These are phyloP conservation scores for Nannochloris sp. DNA, from an alignment of 139 green algal species.

Conservation along the genomic window DNA sequence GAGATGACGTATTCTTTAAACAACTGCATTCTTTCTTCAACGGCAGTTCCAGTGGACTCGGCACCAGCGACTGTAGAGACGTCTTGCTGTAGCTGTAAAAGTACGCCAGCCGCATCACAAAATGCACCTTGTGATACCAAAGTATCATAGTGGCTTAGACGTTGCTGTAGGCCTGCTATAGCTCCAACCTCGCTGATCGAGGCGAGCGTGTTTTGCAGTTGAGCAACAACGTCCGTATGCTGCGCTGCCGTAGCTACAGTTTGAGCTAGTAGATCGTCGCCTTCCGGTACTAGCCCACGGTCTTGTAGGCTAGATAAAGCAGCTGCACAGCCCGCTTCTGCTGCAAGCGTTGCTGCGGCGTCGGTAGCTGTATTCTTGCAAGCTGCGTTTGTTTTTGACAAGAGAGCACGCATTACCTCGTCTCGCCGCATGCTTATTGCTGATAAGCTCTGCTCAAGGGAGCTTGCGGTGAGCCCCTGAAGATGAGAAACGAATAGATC, in stretches of 20 bases:
- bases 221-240: conserved; percentile 5
- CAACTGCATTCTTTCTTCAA: conserved; percentile 7
- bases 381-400: background rate
- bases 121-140: conserved; percentile 10
- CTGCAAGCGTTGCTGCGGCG: background rate
- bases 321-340: background rate
- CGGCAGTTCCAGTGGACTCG: conserved; percentile 6
- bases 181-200: background rate
- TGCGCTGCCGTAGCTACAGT: conserved; percentile 11
- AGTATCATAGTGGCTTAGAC: conserved; percentile 29
- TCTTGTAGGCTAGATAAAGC: background rate
- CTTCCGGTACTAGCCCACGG: background rate
- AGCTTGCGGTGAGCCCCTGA: conserved; percentile 6
- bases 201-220: conserved; percentile 7
- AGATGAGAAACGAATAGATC: background rate
- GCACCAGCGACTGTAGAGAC: background rate
- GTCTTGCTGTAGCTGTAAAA: conserved; percentile 18
- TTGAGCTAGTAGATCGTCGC: background rate
- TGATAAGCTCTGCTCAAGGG: conserved; percentile 5
- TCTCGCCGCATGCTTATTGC: conserved; percentile 17
- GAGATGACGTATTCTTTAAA: conserved; percentile 10
- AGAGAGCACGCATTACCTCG: conserved; percentile 4
- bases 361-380: background rate
- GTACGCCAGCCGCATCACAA: conserved; percentile 1
- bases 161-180: conserved; percentile 24